A percentile compares a stretch with the other conserved stretches of the same genome.
Conservation (phyloP, 208 protist species). For the Trypanosoma rangeli region DNA sequence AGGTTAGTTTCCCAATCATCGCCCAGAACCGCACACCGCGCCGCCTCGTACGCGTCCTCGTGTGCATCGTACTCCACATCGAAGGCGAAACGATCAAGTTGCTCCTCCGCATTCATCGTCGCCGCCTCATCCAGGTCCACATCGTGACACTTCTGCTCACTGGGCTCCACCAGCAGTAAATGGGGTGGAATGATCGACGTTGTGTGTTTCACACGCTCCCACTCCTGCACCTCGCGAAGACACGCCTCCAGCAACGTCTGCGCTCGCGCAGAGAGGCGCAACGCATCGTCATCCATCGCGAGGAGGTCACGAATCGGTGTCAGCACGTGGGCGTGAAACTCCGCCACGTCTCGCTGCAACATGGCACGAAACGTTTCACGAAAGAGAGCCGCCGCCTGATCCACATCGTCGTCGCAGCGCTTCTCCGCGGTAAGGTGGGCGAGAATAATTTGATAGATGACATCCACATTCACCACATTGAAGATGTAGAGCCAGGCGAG, state of each 20-base stretch:
- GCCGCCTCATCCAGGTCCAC: slow-evolving; percentile 92
- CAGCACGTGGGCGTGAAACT: slow-evolving; percentile 76
- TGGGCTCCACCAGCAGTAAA: slow-evolving; percentile 93
- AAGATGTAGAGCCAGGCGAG: slow-evolving; percentile 80
- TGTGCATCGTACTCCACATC: slow-evolving; percentile 94
- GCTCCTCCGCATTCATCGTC: slow-evolving; percentile 66
- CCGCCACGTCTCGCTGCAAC: slow-evolving; percentile 44
- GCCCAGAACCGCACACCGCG: slow-evolving; percentile 92
- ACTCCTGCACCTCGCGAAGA: slow-evolving; percentile 87
- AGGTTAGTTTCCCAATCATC: slow-evolving; percentile 87
- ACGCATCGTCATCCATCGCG: slow-evolving; percentile 91
- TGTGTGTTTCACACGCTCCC: slow-evolving; percentile 84
- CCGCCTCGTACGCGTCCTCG: slow-evolving; percentile 92
- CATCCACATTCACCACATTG: slow-evolving; percentile 65
- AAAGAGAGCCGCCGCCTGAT: slow-evolving; percentile 87
- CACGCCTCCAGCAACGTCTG: slow-evolving; percentile 98
- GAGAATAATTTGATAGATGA: slow-evolving; percentile 80
- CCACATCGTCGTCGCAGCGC: slow-evolving; percentile 96
- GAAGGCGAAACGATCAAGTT: slow-evolving; percentile 92
- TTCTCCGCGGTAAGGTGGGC: slow-evolving; percentile 70
- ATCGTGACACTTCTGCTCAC: slow-evolving; percentile 96
- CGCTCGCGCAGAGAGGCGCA: slow-evolving; percentile 88
- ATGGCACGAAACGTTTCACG: slow-evolving; percentile 72
- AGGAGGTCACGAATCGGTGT: slow-evolving; percentile 79
- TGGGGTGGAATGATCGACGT: slow-evolving; percentile 71